phyloP scores from a whole-genome alignment of 495 filamentous ascomycete species.

The Patellaria atrata region DNA sequence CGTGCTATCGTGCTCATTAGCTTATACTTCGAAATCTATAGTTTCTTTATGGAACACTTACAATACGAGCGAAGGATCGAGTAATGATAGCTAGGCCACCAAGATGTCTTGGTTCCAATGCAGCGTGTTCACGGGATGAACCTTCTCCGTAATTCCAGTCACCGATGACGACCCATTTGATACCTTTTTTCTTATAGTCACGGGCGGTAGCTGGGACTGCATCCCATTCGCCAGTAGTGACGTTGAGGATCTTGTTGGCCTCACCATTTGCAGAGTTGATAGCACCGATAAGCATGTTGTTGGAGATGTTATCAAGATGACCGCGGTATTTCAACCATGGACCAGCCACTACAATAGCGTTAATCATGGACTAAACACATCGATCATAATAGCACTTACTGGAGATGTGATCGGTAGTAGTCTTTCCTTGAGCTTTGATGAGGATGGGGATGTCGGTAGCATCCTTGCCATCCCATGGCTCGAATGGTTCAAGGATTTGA shows the following conservation, averaged over 20 bases:
- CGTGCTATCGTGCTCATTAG: slow-evolving; percentile 40
- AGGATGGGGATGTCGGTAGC: slow-evolving; percentile 75
- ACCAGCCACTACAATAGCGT: slow-evolving; percentile 52
- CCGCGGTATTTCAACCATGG: slow-evolving; percentile 99
- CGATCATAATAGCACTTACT: slow-evolving; percentile 30
- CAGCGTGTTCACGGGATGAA: slow-evolving; percentile 92
- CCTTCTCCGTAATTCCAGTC: slow-evolving; percentile 99
- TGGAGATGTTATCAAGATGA: slow-evolving; percentile 99
- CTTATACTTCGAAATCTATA: too few species aligned
- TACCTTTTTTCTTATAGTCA: slow-evolving; percentile 94
- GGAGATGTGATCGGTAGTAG: slow-evolving; percentile 98
- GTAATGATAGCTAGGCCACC: slow-evolving; percentile 96
- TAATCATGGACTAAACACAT: not conserved
- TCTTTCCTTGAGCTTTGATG: slow-evolving; percentile 97
- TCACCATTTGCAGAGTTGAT: slow-evolving; percentile 91
- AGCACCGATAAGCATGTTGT: slow-evolving; percentile 99
- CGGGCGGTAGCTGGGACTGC: slow-evolving; percentile 88
- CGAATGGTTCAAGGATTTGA: slow-evolving; percentile 77
- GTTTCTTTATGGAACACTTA: slow-evolving; percentile 25
- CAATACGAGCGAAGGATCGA: slow-evolving; percentile 90
- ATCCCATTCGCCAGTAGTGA: slow-evolving; percentile 64
- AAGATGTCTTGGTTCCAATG: slow-evolving; percentile 93
- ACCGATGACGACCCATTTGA: slow-evolving; percentile 95
- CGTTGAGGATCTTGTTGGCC: slow-evolving; percentile 97
- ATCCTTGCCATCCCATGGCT: slow-evolving; percentile 90